These are phyloP conservation scores for Trichosporon sp. DNA, from an alignment of 1,284 basidiomycete species.

Conservation along the genomic window DNA sequence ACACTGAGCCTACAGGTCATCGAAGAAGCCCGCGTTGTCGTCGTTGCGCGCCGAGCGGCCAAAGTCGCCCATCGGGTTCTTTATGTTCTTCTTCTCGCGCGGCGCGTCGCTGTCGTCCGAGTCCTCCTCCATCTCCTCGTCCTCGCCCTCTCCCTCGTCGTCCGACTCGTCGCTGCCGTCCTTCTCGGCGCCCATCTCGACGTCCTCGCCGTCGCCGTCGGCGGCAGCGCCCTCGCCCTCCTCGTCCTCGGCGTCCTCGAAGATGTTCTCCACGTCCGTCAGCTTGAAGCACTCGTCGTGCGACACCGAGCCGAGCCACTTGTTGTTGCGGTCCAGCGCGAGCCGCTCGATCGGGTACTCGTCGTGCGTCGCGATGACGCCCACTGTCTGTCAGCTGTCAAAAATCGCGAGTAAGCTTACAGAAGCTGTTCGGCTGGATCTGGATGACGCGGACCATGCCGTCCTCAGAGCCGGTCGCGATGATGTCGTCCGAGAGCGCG, in stretches of 20 bases:
- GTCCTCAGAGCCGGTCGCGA: conserved; percentile 90
- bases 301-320: conserved; percentile 88
- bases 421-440: conserved; percentile 79
- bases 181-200: conserved; percentile 16
- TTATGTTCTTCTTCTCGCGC: conserved; percentile 32
- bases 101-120: conserved; percentile 17
- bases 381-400: conserved; percentile 52
- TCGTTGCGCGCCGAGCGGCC: conserved; percentile 41
- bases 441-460: conserved; percentile 85
- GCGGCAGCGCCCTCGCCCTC: conserved; percentile 12
- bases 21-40: conserved; percentile 64
- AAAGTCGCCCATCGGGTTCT: conserved; percentile 39
- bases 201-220: conserved; percentile 7
- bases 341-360: conserved; percentile 87
- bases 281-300: conserved; percentile 82
- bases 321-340: conserved; percentile 57
- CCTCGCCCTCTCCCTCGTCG: conserved; percentile 30
- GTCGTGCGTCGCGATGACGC: conserved; percentile 84
- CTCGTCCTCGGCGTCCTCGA: conserved; percentile 52
- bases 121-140: conserved; percentile 53
- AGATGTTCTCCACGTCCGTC: conserved; percentile 69
- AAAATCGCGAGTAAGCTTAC: conserved; percentile 25
- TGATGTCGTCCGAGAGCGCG: conserved; percentile 60
- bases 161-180: conserved; percentile 27
- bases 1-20: conserved; percentile 54